phyloP scores from a whole-genome alignment of 805 yeast species.

The Clavispora santaluciae region DNA sequence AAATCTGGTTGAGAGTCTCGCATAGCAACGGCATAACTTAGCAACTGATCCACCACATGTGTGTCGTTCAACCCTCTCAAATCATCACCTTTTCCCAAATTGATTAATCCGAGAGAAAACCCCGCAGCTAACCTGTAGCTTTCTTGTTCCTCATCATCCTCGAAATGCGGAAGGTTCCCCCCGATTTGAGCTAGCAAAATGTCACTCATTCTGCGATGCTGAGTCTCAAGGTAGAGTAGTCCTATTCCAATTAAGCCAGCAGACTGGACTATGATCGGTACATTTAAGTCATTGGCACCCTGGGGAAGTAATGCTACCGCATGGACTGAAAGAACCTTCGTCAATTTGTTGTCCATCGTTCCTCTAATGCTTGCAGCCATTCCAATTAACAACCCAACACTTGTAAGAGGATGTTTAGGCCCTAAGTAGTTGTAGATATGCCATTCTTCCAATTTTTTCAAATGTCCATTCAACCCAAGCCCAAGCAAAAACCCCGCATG shows the following conservation, averaged over 20 bases:
- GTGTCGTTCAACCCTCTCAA: slow-evolving; percentile 57
- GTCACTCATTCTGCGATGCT: slow-evolving; percentile 83
- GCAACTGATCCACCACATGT: slow-evolving; percentile 55
- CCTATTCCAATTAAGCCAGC: slow-evolving; percentile 94
- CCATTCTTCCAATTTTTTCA: slow-evolving; percentile 86
- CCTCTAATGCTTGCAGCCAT: slow-evolving; percentile 87
- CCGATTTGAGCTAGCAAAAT: slow-evolving; percentile 66
- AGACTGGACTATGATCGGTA: slow-evolving; percentile 75
- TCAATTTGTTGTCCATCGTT: slow-evolving; percentile 77
- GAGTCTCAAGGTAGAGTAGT: slow-evolving; percentile 67
- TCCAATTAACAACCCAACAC: slow-evolving; percentile 84
- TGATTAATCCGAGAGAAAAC: slow-evolving; percentile 77
- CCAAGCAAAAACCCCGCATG: slow-evolving; percentile 96
- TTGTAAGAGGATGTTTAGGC: slow-evolving; percentile 78
- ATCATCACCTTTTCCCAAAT: slow-evolving; percentile 69
- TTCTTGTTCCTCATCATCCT: slow-evolving; percentile 58
- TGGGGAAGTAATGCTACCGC: slow-evolving; percentile 85
- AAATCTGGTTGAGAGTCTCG: slow-evolving; percentile 59
- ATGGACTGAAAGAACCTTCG: slow-evolving; percentile 90
- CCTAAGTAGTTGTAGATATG: slow-evolving; percentile 90
- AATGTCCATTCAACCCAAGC: slow-evolving; percentile 85
- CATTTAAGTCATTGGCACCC: slow-evolving; percentile 87
- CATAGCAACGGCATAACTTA: slow-evolving; percentile 53
- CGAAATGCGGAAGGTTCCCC: slow-evolving; percentile 49
- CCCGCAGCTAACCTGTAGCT: slow-evolving; percentile 88